These are phyloP conservation scores for Ceratocystis albifundus DNA, from an alignment of 2,329 filamentous ascomycete species.

Conservation along the genomic window DNA sequence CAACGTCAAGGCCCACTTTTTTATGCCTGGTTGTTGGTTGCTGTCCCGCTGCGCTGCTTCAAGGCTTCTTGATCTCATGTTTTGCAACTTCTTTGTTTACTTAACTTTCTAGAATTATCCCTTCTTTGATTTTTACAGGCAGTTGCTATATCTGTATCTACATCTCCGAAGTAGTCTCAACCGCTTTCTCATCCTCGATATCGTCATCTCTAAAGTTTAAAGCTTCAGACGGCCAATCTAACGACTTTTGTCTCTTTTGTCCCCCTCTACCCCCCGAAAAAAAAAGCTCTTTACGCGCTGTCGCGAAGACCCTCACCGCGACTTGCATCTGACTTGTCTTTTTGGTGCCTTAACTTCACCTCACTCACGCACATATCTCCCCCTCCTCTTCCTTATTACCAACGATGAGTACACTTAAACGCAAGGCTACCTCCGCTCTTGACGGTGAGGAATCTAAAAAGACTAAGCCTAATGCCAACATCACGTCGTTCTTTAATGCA, in stretches of 20 bases:
- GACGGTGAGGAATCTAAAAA: conserved; percentile 51
- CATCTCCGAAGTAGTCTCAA: background rate
- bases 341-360: background rate
- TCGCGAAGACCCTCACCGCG: conserved; percentile 8
- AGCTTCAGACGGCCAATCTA: background rate
- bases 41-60: background rate
- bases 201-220: background rate
- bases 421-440: conserved; percentile 46
- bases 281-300: conserved; percentile 14
- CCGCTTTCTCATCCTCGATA: background rate
- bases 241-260: background rate
- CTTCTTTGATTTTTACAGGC: background rate
- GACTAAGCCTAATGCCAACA: conserved; percentile 60
- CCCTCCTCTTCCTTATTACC: background rate
- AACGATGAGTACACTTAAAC: conserved; percentile 50
- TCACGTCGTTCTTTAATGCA: conserved; percentile 77
- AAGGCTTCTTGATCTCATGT: background rate
- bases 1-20: background rate
- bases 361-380: conserved; percentile 8
- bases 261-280: background rate
- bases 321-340: background rate
- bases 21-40: background rate
- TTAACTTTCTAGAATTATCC: background rate
- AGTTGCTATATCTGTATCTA: background rate
- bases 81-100: background rate